Percentiles rank a stretch among this genome's conserved stretches.
phyloP scores from a whole-genome alignment of 805 yeast genomes.

The Allodekkera sacchari region DNA sequence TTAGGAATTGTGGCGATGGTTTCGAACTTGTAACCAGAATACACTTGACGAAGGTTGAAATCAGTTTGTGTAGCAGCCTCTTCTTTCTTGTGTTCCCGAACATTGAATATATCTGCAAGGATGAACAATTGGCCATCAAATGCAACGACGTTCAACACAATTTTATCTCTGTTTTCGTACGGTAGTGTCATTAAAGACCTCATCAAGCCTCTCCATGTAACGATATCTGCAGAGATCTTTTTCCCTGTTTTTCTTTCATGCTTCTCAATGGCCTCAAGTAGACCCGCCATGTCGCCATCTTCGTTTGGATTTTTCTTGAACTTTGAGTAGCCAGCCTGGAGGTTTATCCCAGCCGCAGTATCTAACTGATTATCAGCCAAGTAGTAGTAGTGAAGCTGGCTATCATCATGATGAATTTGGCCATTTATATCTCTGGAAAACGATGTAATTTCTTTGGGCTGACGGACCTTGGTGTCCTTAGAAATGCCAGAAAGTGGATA shows the following conservation, averaged over 20 bases:
- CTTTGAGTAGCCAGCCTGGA: constrained; percentile 54
- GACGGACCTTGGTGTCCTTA: constrained; percentile 61
- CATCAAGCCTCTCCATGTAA: constrained; percentile 83
- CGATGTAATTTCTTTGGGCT: constrained; percentile 74
- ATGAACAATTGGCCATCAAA: constrained; percentile 74
- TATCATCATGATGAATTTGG: constrained; percentile 41
- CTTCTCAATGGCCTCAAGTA: constrained; percentile 45
- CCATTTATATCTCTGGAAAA: constrained; percentile 52
- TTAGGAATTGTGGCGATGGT: constrained; percentile 61
- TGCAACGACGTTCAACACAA: constrained; percentile 54
- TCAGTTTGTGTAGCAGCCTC: constrained; percentile 26
- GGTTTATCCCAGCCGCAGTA: constrained; percentile 42
- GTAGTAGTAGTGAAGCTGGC: constrained; percentile 63
- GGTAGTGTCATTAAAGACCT: constrained; percentile 65
- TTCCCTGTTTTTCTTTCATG: constrained; percentile 42
- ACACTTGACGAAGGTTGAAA: constrained; percentile 34
- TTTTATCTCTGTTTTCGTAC: constrained; percentile 43
- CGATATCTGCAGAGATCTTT: constrained; percentile 54
- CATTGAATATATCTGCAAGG: constrained; percentile 30
- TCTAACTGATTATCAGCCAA: constrained; percentile 68
- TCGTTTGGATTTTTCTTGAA: constrained; percentile 50
- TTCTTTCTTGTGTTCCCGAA: constrained; percentile 22
- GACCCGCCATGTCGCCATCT: constrained; percentile 45
- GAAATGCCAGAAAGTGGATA: constrained; percentile 22
- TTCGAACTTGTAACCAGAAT: constrained; percentile 83